Conservation (phyloP, 805 yeast genomes). For the Lipomyces yamadae region DNA sequence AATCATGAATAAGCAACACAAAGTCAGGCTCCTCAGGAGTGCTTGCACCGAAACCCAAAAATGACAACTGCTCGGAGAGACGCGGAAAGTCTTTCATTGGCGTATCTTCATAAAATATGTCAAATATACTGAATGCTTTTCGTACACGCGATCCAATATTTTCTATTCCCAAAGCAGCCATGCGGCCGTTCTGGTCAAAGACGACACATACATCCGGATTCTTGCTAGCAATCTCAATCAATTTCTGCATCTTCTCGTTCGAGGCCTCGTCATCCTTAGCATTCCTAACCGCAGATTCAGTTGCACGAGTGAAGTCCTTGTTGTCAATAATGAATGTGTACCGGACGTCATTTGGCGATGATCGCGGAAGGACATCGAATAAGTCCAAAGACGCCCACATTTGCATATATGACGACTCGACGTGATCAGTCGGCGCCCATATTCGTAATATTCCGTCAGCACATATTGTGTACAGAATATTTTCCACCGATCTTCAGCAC, state of each 20-base stretch:
- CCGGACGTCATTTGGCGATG: constrained; percentile 21
- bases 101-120: constrained; percentile 30
- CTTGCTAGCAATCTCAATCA: constrained; percentile 35
- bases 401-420: constrained; percentile 44
- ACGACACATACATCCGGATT: constrained; percentile 40
- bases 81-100: constrained; percentile 35
- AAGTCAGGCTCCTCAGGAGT: constrained; percentile 37
- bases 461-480: constrained; percentile 68
- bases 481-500: constrained; percentile 46
- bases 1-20: constrained; percentile 42
- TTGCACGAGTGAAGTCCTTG: constrained; percentile 38
- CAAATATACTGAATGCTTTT: constrained; percentile 35
- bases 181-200: constrained; percentile 37
- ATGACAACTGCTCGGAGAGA: constrained; percentile 20
- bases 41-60: constrained; percentile 35
- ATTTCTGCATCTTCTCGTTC: constrained; percentile 17
- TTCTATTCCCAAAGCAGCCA: constrained; percentile 39
- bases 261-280: constrained; percentile 20
- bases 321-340: constrained; percentile 36
- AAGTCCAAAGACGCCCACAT: constrained; percentile 59
- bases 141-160: constrained; percentile 35
- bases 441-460: constrained; percentile 63
- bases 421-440: constrained; percentile 53
- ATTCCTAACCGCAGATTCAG: constrained; percentile 39
- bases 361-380: constrained; percentile 35